phyloP scores from a whole-genome alignment of 2,329 filamentous ascomycete genomes.

The Periglandula ipomoeae region DNA sequence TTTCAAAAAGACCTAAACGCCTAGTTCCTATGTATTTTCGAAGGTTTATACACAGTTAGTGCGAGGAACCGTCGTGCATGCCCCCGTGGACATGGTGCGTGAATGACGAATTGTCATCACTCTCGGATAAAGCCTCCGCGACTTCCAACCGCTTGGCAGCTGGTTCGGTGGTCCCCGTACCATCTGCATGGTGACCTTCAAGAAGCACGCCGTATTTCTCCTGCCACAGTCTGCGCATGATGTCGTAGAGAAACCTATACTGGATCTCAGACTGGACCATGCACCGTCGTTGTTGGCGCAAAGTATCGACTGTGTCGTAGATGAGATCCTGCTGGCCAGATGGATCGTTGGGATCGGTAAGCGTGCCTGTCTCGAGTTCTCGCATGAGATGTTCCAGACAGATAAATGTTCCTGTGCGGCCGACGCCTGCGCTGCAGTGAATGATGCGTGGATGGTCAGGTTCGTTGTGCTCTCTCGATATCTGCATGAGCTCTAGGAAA shows the following conservation, averaged over 20 bases:
- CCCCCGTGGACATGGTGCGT: neutral
- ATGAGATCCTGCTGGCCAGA: conserved; percentile 64
- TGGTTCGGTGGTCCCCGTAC: conserved; percentile 33
- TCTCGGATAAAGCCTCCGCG: conserved; percentile 30
- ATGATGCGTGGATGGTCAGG: conserved; percentile 61
- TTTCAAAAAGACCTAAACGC: no score
- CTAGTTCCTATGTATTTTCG: no score
- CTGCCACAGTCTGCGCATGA: conserved; percentile 65
- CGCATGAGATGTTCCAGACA: conserved; percentile 84
- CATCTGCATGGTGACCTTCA: conserved; percentile 21
- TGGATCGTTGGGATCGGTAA: conserved; percentile 28
- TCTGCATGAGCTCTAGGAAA: conserved; percentile 59
- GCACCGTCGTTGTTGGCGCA: conserved; percentile 80
- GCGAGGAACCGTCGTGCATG: neutral
- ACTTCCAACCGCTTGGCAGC: conserved; percentile 46
- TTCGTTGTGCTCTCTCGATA: conserved; percentile 52
- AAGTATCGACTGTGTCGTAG: conserved; percentile 65
- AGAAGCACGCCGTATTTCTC: conserved; percentile 46
- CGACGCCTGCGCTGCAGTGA: conserved; percentile 87
- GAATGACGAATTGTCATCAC: neutral
- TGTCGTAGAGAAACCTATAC: conserved; percentile 81
- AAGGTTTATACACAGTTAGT: no score
- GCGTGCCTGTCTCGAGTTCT: conserved; percentile 66
- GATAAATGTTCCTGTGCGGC: conserved; percentile 91
- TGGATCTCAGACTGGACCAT: conserved; percentile 93